Evolutionary conservation across 257 asterid genomes (phyloP).

Genomic region (Solanum pimpinellifolium): DNA sequence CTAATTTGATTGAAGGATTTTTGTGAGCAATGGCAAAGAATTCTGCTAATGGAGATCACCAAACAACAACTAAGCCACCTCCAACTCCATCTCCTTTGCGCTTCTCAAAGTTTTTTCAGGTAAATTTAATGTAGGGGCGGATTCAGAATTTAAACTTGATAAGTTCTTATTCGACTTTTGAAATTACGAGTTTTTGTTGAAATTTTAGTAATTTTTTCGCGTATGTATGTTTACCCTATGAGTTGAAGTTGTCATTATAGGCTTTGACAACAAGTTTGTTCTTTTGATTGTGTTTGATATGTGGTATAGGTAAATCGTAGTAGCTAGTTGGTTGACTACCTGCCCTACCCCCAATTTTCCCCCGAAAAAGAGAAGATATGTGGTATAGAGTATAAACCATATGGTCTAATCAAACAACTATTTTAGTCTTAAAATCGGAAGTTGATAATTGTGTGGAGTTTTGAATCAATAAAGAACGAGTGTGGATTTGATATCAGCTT

Average conservation of each 20-base stretch:
- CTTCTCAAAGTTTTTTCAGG: conserved; percentile 56
- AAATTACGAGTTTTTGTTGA: not conserved
- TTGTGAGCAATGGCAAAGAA: not conserved
- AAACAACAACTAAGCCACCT: conserved; percentile 36
- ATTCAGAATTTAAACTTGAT: not conserved
- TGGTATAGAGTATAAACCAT: not conserved
- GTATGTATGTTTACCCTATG: not conserved
- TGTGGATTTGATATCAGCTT: not conserved
- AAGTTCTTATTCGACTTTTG: not conserved
- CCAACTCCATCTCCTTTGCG: conserved; percentile 73
- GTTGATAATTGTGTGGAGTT: not conserved
- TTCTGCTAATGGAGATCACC: conserved; percentile 24
- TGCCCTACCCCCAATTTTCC: not conserved
- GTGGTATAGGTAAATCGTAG: not conserved
- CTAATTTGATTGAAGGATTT: not conserved
- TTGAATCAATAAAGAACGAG: not conserved
- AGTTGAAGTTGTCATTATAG: not conserved
- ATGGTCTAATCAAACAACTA: not conserved
- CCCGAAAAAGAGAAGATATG: not conserved
- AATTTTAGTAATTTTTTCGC: not conserved
- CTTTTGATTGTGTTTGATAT: not conserved
- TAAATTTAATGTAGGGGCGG: not conserved
- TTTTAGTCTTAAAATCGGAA: not conserved
- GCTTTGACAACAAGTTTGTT: not conserved
- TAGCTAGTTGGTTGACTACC: not conserved